Conservation (phyloP, 2,329 filamentous ascomycete species). For the Periconia sp. region DNA sequence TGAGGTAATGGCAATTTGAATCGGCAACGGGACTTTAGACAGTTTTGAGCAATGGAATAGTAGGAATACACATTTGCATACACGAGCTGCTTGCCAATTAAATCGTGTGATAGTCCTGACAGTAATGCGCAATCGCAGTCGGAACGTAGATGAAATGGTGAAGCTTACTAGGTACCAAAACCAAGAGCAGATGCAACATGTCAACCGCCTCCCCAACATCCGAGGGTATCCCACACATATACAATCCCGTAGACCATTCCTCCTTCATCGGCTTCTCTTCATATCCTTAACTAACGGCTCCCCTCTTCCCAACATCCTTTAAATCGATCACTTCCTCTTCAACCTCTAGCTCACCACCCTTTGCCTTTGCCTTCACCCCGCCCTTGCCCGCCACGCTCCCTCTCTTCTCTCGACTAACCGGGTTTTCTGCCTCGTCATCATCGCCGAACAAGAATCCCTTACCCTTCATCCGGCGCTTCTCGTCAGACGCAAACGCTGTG, state of each 20-base stretch:
- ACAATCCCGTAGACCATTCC: not conserved
- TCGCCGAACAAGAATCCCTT: slow-evolving; percentile 50
- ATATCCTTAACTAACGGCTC: slow-evolving; percentile 28
- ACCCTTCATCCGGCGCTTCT: slow-evolving; percentile 42
- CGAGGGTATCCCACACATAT: slow-evolving; percentile 1
- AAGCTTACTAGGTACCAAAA: slow-evolving; percentile 11
- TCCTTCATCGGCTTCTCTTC: slow-evolving; percentile 2
- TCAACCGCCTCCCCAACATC: too few relatives aligned
- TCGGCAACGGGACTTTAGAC: not conserved
- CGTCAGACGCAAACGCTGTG: slow-evolving; percentile 41
- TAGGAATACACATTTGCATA: slow-evolving; percentile 6
- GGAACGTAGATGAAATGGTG: not conserved
- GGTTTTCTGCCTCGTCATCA: slow-evolving; percentile 42
- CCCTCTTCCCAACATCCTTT: slow-evolving; percentile 40
- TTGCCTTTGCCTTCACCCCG: slow-evolving; percentile 28
- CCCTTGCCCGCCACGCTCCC: slow-evolving; percentile 27
- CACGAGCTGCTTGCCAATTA: too few relatives aligned
- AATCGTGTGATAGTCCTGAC: slow-evolving; percentile 1
- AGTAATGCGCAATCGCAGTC: not conserved
- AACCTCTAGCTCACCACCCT: slow-evolving; percentile 27
- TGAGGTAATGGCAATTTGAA: not conserved
- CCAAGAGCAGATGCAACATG: too few relatives aligned
- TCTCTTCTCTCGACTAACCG: slow-evolving; percentile 24
- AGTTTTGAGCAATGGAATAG: slow-evolving; percentile 2
- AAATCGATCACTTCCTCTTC: slow-evolving; percentile 47